phyloP scores from a whole-genome alignment of 768 basidiomycete genomes.

The Russula griseocarnosa region DNA sequence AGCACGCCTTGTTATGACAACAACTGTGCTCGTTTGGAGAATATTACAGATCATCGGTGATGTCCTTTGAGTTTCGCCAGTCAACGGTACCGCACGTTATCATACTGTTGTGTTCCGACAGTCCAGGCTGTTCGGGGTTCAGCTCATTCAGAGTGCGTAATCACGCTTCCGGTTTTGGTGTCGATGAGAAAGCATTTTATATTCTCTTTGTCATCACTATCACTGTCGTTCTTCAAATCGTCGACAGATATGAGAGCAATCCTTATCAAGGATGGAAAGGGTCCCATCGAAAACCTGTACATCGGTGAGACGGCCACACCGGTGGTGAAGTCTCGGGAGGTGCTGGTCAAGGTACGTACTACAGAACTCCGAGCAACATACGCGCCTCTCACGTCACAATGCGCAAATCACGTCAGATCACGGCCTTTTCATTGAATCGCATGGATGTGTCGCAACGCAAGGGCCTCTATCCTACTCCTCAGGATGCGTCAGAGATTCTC shows the following conservation, averaged over 20 bases:
- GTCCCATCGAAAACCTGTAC: constrained; percentile 72
- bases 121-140: too few relatives aligned
- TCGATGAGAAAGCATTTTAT: not conserved
- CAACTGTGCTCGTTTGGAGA: not conserved
- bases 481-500: constrained; percentile 58
- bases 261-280: constrained; percentile 69
- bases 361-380: not conserved
- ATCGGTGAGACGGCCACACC: constrained; percentile 70
- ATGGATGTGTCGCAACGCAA: constrained; percentile 77
- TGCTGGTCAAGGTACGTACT: constrained; percentile 69
- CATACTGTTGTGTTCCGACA: not conserved
- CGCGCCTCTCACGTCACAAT: not conserved
- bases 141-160: too few relatives aligned
- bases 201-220: not conserved
- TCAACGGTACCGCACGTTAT: not conserved
- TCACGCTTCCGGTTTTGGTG: not conserved
- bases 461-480: constrained; percentile 72
- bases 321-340: constrained; percentile 50
- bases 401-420: constrained; percentile 44
- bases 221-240: not conserved
- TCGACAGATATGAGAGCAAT: constrained; percentile 2
- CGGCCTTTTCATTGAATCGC: constrained; percentile 84
- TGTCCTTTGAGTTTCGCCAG: not conserved
- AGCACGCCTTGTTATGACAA: not conserved
- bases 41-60: not conserved